Evolutionary conservation across 176 grass and related monocot genomes (phyloP).

Genomic region (Oryza glaberrima): DNA sequence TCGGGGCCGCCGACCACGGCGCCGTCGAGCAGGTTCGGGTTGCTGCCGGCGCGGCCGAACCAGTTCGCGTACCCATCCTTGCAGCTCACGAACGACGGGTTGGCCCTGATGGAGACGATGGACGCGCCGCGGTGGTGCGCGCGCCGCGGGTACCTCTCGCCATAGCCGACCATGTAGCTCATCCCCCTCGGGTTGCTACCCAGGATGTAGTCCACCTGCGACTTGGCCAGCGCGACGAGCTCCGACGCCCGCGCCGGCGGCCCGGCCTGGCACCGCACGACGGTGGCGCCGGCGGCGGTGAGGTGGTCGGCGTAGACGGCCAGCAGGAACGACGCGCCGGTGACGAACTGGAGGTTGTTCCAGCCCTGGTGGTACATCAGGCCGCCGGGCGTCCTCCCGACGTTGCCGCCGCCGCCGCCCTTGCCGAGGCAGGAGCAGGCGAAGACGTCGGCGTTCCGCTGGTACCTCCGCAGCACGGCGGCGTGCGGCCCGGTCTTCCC

Average conservation of each 20-base stretch:
- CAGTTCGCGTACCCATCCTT: constrained; percentile 55
- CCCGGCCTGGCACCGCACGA: constrained; percentile 41
- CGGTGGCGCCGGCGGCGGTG: constrained; percentile 13
- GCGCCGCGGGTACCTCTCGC: constrained; percentile 58
- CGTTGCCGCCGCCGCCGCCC: constrained; percentile 43
- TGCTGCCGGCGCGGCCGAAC: constrained; percentile 51
- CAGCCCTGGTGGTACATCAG: constrained; percentile 69
- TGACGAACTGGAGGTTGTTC: constrained; percentile 95
- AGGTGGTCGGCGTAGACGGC: constrained; percentile 74
- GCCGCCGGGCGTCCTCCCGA: constrained; percentile 68
- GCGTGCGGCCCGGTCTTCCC: constrained; percentile 44
- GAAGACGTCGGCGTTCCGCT: constrained; percentile 79
- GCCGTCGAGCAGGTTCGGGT: constrained; percentile 86
- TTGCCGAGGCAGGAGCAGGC: constrained; percentile 76
- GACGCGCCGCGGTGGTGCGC: constrained; percentile 86
- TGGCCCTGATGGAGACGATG: constrained; percentile 67
- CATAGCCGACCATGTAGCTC: constrained; percentile 94
- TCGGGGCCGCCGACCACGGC: constrained; percentile 81
- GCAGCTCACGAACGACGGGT: constrained; percentile 71
- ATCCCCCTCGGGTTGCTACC: constrained; percentile 80
- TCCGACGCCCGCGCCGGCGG: constrained; percentile 38
- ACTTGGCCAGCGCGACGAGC: constrained; percentile 63
- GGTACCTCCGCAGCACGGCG: constrained; percentile 58
- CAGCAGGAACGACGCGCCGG: constrained; percentile 75
- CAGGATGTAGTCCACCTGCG: constrained; percentile 88